These are phyloP conservation scores for Fonsecaea multimorphosa DNA, from an alignment of 2,329 filamentous ascomycete genomes.

Conservation along the genomic window DNA sequence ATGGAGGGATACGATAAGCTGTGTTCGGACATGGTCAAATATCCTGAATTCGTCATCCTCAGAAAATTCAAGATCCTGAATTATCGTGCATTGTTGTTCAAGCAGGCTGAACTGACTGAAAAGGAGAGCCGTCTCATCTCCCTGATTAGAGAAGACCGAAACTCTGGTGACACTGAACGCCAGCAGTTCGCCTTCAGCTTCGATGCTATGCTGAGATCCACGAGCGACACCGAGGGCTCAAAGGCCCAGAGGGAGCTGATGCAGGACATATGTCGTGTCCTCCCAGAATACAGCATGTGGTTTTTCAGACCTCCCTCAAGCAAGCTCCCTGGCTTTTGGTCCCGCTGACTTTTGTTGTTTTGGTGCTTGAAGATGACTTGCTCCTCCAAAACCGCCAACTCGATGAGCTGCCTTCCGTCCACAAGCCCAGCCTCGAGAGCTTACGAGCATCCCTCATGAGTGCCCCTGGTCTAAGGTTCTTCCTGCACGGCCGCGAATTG, in stretches of 20 bases:
- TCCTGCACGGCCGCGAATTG: conserved; percentile 6
- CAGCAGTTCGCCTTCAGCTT: conserved; percentile 9
- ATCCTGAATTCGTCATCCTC: conserved; percentile 28
- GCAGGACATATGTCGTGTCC: conserved; percentile 5
- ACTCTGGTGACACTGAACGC: conserved; percentile 2
- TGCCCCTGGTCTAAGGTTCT: background rate
- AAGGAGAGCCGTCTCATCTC: conserved; percentile 17
- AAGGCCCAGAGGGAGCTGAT: conserved; percentile 5
- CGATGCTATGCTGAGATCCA: conserved; percentile 9
- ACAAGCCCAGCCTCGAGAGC: conserved; percentile 9
- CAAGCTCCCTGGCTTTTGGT: background rate
- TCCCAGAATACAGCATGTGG: conserved; percentile 6
- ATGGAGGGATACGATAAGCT: conserved; percentile 32
- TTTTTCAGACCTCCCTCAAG: background rate
- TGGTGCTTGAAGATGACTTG: conserved; percentile 2
- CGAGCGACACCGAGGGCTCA: background rate
- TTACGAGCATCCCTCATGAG: background rate
- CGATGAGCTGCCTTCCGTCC: conserved; percentile 12
- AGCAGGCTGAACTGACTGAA: conserved; percentile 28
- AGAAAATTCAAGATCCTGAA: conserved; percentile 28
- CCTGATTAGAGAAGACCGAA: background rate
- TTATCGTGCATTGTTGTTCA: conserved; percentile 23
- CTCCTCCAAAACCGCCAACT: conserved; percentile 7
- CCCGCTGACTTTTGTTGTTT: background rate
- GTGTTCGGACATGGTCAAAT: conserved; percentile 19